Base-by-base conservation (phyloP, 495 filamentous ascomycete genomes). In the Usnea hakonensis region DNA sequence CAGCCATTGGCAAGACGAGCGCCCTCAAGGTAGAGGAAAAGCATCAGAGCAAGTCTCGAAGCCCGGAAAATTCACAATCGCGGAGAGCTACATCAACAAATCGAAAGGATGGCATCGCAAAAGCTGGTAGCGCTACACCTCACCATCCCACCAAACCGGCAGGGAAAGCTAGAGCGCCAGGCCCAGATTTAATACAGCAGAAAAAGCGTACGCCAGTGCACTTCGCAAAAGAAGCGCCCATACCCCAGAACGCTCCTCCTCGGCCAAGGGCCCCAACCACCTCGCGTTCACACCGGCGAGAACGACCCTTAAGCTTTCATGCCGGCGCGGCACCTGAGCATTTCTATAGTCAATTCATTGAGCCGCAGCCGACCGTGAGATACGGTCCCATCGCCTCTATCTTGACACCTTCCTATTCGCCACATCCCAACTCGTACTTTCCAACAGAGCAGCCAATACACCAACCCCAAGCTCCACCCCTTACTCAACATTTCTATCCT, bases 261-360 rank as follows among this genome's bases (percentile, higher is more conserved):
- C 63, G 66, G 26, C 55, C 63, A 9, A 50, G 23, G 19, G 46
- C 46, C 43, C 37, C 56, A 26, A 58, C 53, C 35, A 58, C 53
- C 35, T 44, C 61, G 5, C 63, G 50, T 48, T 59, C 65, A 60
- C 52, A 65, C 41, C 63, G 48, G 17, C 54, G 54, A 32, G 28
- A 57, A 28, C 73, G 79, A 56, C 77, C 80, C n/a, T 63, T 77
- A 60, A 80, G 79, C 61, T 76, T 73, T 8, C 17, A 50, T 14
- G 46, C 46, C 46, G 26, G 28, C 57, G 32, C 71, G 78, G 58
- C 77, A 78, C 21, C 64, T 77, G 62, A 80, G 78, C 59, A 76
- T 73, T 52, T 61, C 35, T 21, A 58, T 6, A 62, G 52, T 17
- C 43, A 58, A 7, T 36, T 57, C 23, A 4, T 60, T 23, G 62